phyloP scores from a whole-genome alignment of 257 asterid species.

The Asclepias syriaca region DNA sequence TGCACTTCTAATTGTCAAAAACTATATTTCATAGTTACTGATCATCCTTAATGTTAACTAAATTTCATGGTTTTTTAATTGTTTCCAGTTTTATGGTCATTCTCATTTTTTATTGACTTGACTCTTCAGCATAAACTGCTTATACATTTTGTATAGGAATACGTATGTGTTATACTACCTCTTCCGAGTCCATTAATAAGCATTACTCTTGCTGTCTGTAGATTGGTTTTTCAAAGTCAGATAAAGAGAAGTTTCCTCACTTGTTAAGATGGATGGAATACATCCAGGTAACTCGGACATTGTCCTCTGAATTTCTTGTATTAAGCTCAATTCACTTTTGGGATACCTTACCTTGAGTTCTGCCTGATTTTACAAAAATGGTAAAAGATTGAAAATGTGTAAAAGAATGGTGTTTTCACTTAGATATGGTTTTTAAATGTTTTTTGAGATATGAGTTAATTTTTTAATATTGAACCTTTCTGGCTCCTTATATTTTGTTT shows the following conservation, averaged over 20 bases:
- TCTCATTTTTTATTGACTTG: background rate
- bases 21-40: background rate
- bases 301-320: background rate
- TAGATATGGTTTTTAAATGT: background rate
- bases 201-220: slow-evolving; percentile 20
- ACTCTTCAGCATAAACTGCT: background rate
- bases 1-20: background rate
- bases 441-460: background rate
- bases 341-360: background rate
- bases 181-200: background rate
- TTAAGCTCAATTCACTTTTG: background rate
- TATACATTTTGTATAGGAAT: background rate
- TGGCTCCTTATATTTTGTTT: slow-evolving; percentile 15
- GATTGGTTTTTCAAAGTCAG: slow-evolving; percentile 55
- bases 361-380: background rate
- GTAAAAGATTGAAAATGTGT: background rate
- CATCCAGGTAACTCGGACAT: slow-evolving; percentile 59
- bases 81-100: background rate
- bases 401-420: background rate
- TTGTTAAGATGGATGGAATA: slow-evolving; percentile 80
- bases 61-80: too few species aligned
- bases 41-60: too few species aligned
- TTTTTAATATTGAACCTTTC: slow-evolving; percentile 4
- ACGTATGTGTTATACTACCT: background rate
- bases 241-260: slow-evolving; percentile 60